phyloP scores from a whole-genome alignment of 129 eudicot genomes.

The Smallanthus sonchifolius region DNA sequence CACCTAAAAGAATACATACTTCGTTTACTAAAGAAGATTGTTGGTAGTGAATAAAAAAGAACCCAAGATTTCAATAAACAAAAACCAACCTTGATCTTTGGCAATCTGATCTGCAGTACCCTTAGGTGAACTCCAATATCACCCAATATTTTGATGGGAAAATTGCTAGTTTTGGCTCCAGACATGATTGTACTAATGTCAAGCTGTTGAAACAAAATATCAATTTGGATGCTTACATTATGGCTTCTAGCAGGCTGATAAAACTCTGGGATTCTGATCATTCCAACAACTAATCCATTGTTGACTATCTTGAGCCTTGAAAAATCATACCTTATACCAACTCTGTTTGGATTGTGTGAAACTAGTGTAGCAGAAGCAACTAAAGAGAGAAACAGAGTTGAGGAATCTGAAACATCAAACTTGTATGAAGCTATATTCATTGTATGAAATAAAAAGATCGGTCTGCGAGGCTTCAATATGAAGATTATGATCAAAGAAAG shows the following conservation, averaged over 20 bases:
- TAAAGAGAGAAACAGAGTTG: conserved; percentile 36
- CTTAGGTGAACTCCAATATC: conserved; percentile 37
- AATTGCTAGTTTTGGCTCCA: conserved; percentile 15
- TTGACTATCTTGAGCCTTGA: conserved; percentile 35
- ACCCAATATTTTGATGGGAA: conserved; percentile 36
- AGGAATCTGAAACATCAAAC: conserved; percentile 23
- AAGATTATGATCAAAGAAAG: conserved; percentile 27
- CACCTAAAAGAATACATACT: conserved; percentile 28
- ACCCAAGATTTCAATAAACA: too few relatives aligned
- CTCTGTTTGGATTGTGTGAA: conserved; percentile 56
- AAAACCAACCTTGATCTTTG: conserved; percentile 52
- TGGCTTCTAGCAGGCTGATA: conserved; percentile 67
- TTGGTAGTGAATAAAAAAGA: too few relatives aligned
- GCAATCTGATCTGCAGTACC: conserved; percentile 35
- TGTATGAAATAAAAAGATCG: conserved; percentile 36
- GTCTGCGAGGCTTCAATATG: conserved; percentile 55
- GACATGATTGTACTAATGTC: conserved; percentile 43
- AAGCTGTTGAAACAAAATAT: conserved; percentile 27
- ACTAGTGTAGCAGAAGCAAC: conserved; percentile 40
- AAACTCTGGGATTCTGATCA: conserved; percentile 47
- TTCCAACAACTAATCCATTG: conserved; percentile 44
- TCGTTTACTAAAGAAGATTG: not conserved
- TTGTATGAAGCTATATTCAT: conserved; percentile 41
- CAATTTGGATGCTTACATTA: conserved; percentile 36
- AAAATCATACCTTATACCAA: conserved; percentile 38